These are phyloP conservation scores for Ustilago shanxiensis DNA, from an alignment of 1,284 basidiomycete species.

Conservation along the genomic window DNA sequence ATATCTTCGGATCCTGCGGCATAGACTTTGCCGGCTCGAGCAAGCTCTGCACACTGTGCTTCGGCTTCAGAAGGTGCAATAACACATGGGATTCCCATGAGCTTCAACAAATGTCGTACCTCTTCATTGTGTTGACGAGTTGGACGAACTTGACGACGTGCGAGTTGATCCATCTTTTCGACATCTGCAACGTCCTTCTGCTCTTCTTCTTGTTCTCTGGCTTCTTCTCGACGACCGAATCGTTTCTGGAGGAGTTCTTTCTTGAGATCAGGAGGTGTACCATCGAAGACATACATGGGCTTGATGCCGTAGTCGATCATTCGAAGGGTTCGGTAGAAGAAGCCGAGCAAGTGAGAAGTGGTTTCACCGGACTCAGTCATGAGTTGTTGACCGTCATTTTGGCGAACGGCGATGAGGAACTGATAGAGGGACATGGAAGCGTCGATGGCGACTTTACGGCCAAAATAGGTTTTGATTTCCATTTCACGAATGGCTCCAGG, in stretches of 20 bases:
- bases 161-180: slow-evolving; percentile 91
- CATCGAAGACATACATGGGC: slow-evolving; percentile 97
- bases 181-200: slow-evolving; percentile 85
- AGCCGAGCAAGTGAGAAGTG: slow-evolving; percentile 91
- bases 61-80: slow-evolving; percentile 92
- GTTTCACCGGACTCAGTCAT: slow-evolving; percentile 97
- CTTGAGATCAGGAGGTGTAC: slow-evolving; percentile 97
- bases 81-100: slow-evolving; percentile 98
- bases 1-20: slow-evolving; percentile 99
- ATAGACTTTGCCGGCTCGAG: slow-evolving; percentile 93
- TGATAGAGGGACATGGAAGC: slow-evolving; percentile 77
- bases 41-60: slow-evolving; percentile 97
- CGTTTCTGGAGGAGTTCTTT: slow-evolving; percentile 95
- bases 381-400: slow-evolving; percentile 94
- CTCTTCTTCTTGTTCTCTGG: slow-evolving; percentile 92
- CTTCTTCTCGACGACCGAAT: slow-evolving; percentile 89
- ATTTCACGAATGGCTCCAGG: slow-evolving; percentile 88
- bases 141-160: slow-evolving; percentile 91
- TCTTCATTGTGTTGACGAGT: slow-evolving; percentile 97
- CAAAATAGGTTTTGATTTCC: slow-evolving; percentile 87
- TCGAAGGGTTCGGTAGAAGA: slow-evolving; percentile 86
- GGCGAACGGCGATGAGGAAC: slow-evolving; percentile 96
- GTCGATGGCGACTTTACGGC: slow-evolving; percentile 98
- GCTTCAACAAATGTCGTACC: slow-evolving; percentile 83
- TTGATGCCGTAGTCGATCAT: slow-evolving; percentile 99